These are phyloP conservation scores for Mucor sp. DNA, from an alignment of 371 early-diverging fungal genomes.

Conservation along the genomic window DNA sequence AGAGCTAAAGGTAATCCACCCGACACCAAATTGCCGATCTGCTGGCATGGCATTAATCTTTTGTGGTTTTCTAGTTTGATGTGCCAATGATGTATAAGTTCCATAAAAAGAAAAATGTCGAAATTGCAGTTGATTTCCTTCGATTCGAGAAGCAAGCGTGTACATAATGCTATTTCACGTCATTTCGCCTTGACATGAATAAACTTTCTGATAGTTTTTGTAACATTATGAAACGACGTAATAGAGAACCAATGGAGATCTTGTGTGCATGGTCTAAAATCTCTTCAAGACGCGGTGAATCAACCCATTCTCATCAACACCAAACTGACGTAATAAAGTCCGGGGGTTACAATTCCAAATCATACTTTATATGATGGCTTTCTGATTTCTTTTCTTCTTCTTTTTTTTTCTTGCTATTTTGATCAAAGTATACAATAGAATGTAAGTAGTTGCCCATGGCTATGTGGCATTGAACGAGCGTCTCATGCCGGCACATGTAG, in stretches of 20 bases:
- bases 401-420: background rate
- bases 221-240: background rate
- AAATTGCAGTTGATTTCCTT: slow-evolving; percentile 78
- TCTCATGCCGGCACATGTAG: background rate
- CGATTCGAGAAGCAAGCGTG: slow-evolving; percentile 48
- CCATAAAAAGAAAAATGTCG: slow-evolving; percentile 78
- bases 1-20: slow-evolving; percentile 58
- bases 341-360: background rate
- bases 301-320: background rate
- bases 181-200: background rate
- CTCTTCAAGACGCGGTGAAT: background rate
- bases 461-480: no score
- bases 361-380: background rate
- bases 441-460: background rate
- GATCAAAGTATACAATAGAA: background rate
- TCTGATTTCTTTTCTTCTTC: background rate
- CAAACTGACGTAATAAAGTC: slow-evolving; percentile 8
- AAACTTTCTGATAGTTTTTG: background rate
- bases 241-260: background rate
- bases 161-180: background rate
- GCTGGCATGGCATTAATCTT: background rate
- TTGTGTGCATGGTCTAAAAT: background rate
- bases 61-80: slow-evolving; percentile 58
- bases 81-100: slow-evolving; percentile 87
- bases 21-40: background rate